Evolutionary conservation across 805 yeast species (phyloP).

Genomic region (Yamadazyma sp.): DNA sequence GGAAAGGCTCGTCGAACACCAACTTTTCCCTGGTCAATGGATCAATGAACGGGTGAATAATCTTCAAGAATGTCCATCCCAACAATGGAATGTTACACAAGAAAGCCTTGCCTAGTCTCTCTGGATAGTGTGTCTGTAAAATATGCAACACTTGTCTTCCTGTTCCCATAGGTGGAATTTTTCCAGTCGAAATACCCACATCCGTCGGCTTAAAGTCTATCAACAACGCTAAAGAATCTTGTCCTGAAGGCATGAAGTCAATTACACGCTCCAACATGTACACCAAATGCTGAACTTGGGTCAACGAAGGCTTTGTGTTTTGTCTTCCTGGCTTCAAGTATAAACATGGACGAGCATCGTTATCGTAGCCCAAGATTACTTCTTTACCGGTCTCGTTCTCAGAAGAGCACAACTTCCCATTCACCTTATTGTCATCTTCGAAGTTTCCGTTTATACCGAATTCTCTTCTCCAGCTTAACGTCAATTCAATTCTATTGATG

Average conservation of each 20-base stretch:
- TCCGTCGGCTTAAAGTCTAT: slow-evolving; percentile 90
- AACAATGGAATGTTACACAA: slow-evolving; percentile 91
- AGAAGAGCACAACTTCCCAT: slow-evolving; percentile 51
- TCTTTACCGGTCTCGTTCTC: slow-evolving; percentile 94
- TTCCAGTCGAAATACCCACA: slow-evolving; percentile 54
- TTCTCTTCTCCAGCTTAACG: slow-evolving; percentile 91
- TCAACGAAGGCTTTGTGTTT: slow-evolving; percentile 83
- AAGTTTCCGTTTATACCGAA: slow-evolving; percentile 59
- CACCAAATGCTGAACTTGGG: slow-evolving; percentile 96
- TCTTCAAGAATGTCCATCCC: slow-evolving; percentile 87
- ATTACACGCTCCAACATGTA: slow-evolving; percentile 90
- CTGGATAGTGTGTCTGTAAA: slow-evolving; percentile 96
- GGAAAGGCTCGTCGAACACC: slow-evolving; percentile 87
- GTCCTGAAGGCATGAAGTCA: slow-evolving; percentile 95
- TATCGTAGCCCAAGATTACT: slow-evolving; percentile 87
- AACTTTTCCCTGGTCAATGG: slow-evolving; percentile 93
- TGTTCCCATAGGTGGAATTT: slow-evolving; percentile 82
- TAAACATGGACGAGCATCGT: slow-evolving; percentile 86
- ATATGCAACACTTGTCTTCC: slow-evolving; percentile 93
- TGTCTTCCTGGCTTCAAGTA: slow-evolving; percentile 94
- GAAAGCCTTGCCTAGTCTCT: slow-evolving; percentile 89
- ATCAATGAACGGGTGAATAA: slow-evolving; percentile 94
- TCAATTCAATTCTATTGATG: slow-evolving; percentile 67
- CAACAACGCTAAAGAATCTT: slow-evolving; percentile 85
- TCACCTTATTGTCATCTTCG: slow-evolving; percentile 50